Evolutionary conservation across 1,139 yeast genomes (phyloP).

Genomic region (Magnusiomyces tetraspermus): DNA sequence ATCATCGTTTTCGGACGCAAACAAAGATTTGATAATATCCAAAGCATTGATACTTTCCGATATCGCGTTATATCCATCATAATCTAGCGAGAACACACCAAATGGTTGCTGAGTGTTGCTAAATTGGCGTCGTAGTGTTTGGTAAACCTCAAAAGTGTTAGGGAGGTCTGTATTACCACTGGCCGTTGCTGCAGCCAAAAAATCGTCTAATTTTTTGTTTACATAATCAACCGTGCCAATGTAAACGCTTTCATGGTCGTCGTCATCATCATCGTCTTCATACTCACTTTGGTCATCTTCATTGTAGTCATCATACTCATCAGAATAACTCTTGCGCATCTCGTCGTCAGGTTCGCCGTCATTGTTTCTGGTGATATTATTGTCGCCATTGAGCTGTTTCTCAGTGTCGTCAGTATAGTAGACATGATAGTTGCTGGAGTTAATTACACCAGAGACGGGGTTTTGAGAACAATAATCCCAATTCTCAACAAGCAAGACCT

Average conservation of each 20-base stretch:
- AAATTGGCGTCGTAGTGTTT: not conserved
- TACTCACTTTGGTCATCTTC: not conserved
- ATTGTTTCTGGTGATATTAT: no score
- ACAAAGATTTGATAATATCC: not conserved
- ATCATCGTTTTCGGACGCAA: not conserved
- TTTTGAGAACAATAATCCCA: not conserved
- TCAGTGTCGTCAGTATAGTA: not conserved
- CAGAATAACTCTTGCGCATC: not conserved
- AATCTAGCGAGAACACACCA: not conserved
- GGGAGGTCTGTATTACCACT: not conserved
- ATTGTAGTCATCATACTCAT: not conserved
- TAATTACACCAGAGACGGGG: not conserved
- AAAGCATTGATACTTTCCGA: not conserved
- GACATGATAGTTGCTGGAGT: not conserved
- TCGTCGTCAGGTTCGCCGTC: not conserved
- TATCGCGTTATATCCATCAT: not conserved
- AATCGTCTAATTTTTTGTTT: not conserved
- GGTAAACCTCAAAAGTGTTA: not conserved
- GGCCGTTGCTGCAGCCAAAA: not conserved
- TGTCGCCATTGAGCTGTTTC: not conserved
- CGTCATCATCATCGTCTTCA: not conserved
- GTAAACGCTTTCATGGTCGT: not conserved
- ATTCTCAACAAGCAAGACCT: conserved; percentile 2
- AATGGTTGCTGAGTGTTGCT: not conserved
- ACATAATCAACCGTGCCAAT: not conserved